Conservation (phyloP, 177 flowering plant species). For the Telopea speciosissima region DNA sequence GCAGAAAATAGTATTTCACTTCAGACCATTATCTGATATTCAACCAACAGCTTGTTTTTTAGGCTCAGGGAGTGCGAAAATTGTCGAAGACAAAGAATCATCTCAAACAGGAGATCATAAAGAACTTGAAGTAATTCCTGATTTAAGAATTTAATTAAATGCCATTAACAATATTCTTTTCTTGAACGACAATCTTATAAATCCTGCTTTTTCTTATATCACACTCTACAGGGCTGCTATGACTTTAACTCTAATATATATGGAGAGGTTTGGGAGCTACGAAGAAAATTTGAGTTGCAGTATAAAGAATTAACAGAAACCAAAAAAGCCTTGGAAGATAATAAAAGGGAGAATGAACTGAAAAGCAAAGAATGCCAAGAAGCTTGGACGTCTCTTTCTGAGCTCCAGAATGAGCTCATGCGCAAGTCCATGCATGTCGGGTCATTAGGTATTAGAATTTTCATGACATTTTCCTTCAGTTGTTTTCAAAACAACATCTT, state of each 20-base stretch:
- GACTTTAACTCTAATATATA: conserved; percentile 9
- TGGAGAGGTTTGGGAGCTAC: conserved; percentile 27
- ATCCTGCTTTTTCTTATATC: neutral
- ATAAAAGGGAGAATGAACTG: conserved; percentile 51
- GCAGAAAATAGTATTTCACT: neutral
- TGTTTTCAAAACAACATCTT: neutral
- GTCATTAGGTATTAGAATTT: conserved; percentile 59
- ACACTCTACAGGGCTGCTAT: conserved; percentile 25
- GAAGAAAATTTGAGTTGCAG: conserved; percentile 35
- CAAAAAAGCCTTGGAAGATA: conserved; percentile 40
- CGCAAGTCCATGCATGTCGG: conserved; percentile 99
- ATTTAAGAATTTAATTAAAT: neutral
- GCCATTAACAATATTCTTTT: too few species aligned
- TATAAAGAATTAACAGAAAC: conserved; percentile 48
- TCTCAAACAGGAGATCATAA: conserved; percentile 18
- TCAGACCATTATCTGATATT: neutral
- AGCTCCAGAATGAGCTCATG: conserved; percentile 94
- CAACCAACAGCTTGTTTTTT: neutral
- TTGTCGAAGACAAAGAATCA: conserved; percentile 13
- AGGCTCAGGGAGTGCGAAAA: conserved; percentile 28
- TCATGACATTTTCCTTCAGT: neutral
- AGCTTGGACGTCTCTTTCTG: conserved; percentile 63
- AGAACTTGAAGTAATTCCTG: conserved; percentile 22
- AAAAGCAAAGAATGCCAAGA: conserved; percentile 75
- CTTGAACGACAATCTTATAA: too few species aligned